Evolutionary conservation across 2,329 filamentous ascomycete species (phyloP).

Genomic region (Colletotrichum caudatum): DNA sequence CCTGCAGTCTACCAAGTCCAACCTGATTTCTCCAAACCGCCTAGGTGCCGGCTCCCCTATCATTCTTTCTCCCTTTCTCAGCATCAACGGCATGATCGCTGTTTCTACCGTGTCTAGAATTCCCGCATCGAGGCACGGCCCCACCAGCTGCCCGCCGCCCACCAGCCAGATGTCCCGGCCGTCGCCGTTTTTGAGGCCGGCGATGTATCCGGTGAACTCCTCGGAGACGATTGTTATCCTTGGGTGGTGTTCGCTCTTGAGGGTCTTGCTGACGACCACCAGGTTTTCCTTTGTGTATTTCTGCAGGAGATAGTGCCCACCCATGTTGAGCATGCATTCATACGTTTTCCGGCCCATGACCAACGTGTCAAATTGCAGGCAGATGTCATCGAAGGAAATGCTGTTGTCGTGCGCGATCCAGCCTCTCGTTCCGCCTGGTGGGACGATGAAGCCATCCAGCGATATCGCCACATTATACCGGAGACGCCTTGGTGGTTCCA

Average conservation of each 20-base stretch:
- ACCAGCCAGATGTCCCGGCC: constrained; percentile 53
- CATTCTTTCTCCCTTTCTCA: constrained; percentile 47
- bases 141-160: constrained; percentile 50
- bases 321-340: constrained; percentile 45
- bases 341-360: constrained; percentile 54
- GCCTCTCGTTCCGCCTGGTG: constrained; percentile 45
- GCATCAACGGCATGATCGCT: constrained; percentile 47
- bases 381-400: constrained; percentile 51
- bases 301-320: constrained; percentile 44
- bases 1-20: constrained; percentile 38
- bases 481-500: constrained; percentile 40
- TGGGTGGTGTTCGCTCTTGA: constrained; percentile 43
- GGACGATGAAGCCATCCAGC: constrained; percentile 53
- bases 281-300: constrained; percentile 43
- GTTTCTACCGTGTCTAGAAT: constrained; percentile 50
- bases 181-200: constrained; percentile 41
- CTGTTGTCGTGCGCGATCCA: constrained; percentile 50
- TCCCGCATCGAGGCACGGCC: constrained; percentile 46
- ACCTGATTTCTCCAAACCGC: constrained; percentile 6
- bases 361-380: constrained; percentile 49
- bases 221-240: constrained; percentile 45
- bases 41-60: constrained; percentile 18
- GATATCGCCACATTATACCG: constrained; percentile 52
- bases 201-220: constrained; percentile 43
- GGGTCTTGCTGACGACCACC: constrained; percentile 47